phyloP scores from a whole-genome alignment of 2,329 filamentous ascomycete genomes.

The Hymenoscyphus scutula region DNA sequence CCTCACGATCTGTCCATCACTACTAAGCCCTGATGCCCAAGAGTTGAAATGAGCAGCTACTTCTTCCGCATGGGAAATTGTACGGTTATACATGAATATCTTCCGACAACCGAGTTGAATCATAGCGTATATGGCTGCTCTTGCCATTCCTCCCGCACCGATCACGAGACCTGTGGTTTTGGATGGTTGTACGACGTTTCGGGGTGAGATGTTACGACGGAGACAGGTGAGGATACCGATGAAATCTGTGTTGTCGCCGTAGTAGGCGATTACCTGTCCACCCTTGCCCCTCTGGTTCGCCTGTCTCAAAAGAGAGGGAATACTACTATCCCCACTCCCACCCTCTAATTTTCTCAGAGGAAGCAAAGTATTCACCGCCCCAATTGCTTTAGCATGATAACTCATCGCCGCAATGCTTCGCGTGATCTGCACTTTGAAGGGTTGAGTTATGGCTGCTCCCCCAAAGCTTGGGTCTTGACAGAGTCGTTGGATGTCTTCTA shows the following conservation, averaged over 20 bases:
- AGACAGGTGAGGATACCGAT: constrained; percentile 75
- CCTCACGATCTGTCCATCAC: constrained; percentile 32
- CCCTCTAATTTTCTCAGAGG: constrained; percentile 53
- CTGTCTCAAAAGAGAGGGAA: constrained; percentile 37
- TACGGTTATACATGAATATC: constrained; percentile 74
- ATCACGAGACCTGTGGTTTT: constrained; percentile 53
- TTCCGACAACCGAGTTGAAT: constrained; percentile 73
- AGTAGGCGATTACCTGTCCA: constrained; percentile 65
- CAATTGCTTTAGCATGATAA: constrained; percentile 70
- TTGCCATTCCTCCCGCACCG: constrained; percentile 72
- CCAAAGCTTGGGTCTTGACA: constrained; percentile 67
- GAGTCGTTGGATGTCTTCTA: constrained; percentile 62
- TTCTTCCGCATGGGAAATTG: constrained; percentile 58
- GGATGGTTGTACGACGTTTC: constrained; percentile 58
- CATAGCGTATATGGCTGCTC: constrained; percentile 75
- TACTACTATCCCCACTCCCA: constrained; percentile 50
- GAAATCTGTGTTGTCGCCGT: constrained; percentile 81
- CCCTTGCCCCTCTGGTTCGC: constrained; percentile 57
- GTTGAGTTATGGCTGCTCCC: constrained; percentile 68
- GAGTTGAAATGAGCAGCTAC: constrained; percentile 69
- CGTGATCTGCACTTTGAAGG: constrained; percentile 72
- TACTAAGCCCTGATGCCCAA: constrained; percentile 33
- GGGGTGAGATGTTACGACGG: constrained; percentile 68
- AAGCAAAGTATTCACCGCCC: constrained; percentile 73
- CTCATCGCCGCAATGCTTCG: constrained; percentile 64